Percentiles rank a stretch among this genome's conserved stretches.
Evolutionary conservation across 768 basidiomycete genomes (phyloP).

Genomic region (Strobilomyces confusus): DNA sequence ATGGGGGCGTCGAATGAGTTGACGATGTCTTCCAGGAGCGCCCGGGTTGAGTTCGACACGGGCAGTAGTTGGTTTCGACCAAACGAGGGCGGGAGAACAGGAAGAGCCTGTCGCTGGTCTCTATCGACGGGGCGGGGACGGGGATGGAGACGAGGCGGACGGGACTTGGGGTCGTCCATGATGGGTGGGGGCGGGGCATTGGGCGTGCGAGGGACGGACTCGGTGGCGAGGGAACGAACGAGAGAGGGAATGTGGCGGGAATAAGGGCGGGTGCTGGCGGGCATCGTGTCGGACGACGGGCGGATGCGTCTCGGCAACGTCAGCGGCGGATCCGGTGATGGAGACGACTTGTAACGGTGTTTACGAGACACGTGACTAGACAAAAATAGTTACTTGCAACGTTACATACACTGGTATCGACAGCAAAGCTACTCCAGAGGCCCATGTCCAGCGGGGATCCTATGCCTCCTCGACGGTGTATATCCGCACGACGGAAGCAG

Average conservation of each 20-base stretch:
- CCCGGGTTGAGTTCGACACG: slow-evolving; percentile 74
- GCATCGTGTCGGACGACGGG: slow-evolving; percentile 22
- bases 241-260: slow-evolving; percentile 14
- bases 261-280: slow-evolving; percentile 15
- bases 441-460: slow-evolving; percentile 16
- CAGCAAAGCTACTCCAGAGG: not conserved
- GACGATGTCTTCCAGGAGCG: slow-evolving; percentile 77
- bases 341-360: not conserved
- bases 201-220: slow-evolving; percentile 24
- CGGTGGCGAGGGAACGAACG: slow-evolving; percentile 25
- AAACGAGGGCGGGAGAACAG: slow-evolving; percentile 64
- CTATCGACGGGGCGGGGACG: slow-evolving; percentile 36
- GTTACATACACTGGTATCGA: slow-evolving; percentile 5
- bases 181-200: slow-evolving; percentile 29
- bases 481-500: slow-evolving; percentile 8
- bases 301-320: slow-evolving; percentile 8
- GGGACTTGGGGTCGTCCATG: slow-evolving; percentile 26
- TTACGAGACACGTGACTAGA: not conserved
- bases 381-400: not conserved
- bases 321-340: slow-evolving; percentile 1
- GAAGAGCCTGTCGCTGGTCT: slow-evolving; percentile 35
- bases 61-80: slow-evolving; percentile 79
- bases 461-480: slow-evolving; percentile 4
- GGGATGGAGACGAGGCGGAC: slow-evolving; percentile 38
- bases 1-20: slow-evolving; percentile 83